Conservation (phyloP, 2,329 filamentous ascomycete genomes). For the Colletotrichum sojae region DNA sequence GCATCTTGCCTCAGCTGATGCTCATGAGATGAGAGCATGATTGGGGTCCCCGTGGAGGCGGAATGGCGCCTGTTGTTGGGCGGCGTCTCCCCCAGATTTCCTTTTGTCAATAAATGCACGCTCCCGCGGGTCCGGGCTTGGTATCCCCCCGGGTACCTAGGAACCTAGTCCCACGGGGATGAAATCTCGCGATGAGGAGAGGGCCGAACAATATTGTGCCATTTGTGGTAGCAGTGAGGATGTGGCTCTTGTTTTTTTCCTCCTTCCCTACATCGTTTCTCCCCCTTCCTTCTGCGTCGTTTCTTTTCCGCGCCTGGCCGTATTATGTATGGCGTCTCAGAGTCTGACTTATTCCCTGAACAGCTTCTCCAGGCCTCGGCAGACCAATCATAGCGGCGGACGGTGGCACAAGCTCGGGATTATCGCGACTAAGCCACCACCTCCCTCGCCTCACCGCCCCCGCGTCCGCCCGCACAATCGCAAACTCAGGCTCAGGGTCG, state of each 20-base stretch:
- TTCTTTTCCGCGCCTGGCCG: not conserved
- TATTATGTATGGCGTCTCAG: constrained; percentile 7
- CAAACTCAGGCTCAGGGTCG: constrained; percentile 27
- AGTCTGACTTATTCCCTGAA: constrained; percentile 21
- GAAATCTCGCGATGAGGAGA: constrained; percentile 38
- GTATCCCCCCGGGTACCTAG: not conserved
- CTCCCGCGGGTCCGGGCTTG: constrained; percentile 35
- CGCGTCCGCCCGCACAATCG: constrained; percentile 34
- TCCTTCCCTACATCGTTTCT: too few relatives aligned
- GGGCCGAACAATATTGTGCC: constrained; percentile 31
- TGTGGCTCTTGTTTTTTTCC: too few relatives aligned
- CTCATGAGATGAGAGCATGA: constrained; percentile 34
- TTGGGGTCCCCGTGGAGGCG: constrained; percentile 24
- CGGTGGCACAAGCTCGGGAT: constrained; percentile 38
- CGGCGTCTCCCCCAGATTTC: constrained; percentile 36
- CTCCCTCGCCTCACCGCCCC: constrained; percentile 37
- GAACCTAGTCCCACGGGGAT: constrained; percentile 25
- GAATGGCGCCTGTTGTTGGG: constrained; percentile 2
- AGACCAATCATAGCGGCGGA: constrained; percentile 35
- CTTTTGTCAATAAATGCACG: constrained; percentile 39
- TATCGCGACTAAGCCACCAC: constrained; percentile 38
- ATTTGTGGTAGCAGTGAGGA: not conserved
- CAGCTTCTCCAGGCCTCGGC: constrained; percentile 25
- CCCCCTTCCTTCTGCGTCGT: constrained; percentile 5
- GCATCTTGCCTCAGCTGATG: constrained; percentile 34